Evolutionary conservation across 139 green algal species (phyloP).

Genomic region (Raphidocelis subcapitata): DNA sequence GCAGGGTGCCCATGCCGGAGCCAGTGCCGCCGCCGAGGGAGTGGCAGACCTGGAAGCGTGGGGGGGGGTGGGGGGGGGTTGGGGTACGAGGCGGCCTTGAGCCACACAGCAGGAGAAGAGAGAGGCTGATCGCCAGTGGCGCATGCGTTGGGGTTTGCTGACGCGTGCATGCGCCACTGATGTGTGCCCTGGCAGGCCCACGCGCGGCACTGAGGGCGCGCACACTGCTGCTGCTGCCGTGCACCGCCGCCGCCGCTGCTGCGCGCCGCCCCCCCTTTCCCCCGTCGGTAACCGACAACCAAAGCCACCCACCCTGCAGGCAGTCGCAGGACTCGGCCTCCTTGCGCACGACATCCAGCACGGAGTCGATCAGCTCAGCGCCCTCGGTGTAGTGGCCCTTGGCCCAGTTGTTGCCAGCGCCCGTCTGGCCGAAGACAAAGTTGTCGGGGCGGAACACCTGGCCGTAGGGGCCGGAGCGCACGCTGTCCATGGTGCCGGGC

Average conservation of each 20-base stretch:
- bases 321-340: conserved; percentile 97
- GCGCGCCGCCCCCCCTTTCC: no score
- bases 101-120: neutral
- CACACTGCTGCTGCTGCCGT: no score
- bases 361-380: conserved; percentile 96
- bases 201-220: no score
- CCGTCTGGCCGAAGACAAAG: conserved; percentile 90
- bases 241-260: no score
- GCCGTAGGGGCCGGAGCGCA: conserved; percentile 88
- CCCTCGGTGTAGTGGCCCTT: conserved; percentile 99
- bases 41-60: conserved; percentile 96
- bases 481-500: conserved; percentile 87
- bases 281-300: no score
- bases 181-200: no score
- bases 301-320: conserved; percentile 85
- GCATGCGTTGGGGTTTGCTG: no score
- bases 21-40: conserved; percentile 96
- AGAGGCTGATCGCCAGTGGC: no score
- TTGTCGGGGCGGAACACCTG: conserved; percentile 93
- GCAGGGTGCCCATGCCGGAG: conserved; percentile 96
- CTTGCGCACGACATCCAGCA: conserved; percentile 98
- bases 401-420: conserved; percentile 99
- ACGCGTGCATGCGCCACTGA: no score
- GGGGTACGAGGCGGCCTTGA: neutral
- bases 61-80: neutral